phyloP scores from a whole-genome alignment of 441 rosid species.

The Syzygium syzygioides region DNA sequence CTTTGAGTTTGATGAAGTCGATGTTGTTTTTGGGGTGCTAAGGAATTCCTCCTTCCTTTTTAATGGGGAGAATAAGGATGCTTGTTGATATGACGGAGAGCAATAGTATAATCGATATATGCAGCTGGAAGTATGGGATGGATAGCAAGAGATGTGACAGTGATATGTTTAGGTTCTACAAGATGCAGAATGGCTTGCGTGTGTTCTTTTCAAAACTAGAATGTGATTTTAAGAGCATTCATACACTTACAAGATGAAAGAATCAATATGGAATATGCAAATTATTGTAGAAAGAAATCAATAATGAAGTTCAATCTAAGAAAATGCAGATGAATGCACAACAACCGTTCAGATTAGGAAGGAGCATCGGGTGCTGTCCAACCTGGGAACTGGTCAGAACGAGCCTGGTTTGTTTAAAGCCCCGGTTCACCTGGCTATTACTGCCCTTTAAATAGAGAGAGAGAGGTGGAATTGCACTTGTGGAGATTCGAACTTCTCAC shows the following conservation, averaged over 20 bases:
- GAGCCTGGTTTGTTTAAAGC: background rate
- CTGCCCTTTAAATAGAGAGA: too few species aligned
- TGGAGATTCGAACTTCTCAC: background rate
- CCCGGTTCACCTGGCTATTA: too few species aligned
- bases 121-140: background rate
- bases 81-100: background rate
- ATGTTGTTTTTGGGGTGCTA: background rate
- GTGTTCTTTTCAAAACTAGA: background rate
- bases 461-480: background rate
- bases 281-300: background rate
- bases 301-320: background rate
- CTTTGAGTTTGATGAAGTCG: background rate
- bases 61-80: background rate
- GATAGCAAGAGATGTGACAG: background rate
- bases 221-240: background rate
- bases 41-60: background rate
- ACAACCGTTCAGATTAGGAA: background rate
- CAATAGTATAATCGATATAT: background rate
- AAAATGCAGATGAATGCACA: background rate
- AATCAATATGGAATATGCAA: background rate
- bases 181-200: background rate
- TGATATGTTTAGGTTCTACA: background rate
- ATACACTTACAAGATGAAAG: background rate
- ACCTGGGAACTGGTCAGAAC: background rate
- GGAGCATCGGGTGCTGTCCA: background rate